phyloP scores from a whole-genome alignment of 179 eudicot species.

The Silene coronaria region DNA sequence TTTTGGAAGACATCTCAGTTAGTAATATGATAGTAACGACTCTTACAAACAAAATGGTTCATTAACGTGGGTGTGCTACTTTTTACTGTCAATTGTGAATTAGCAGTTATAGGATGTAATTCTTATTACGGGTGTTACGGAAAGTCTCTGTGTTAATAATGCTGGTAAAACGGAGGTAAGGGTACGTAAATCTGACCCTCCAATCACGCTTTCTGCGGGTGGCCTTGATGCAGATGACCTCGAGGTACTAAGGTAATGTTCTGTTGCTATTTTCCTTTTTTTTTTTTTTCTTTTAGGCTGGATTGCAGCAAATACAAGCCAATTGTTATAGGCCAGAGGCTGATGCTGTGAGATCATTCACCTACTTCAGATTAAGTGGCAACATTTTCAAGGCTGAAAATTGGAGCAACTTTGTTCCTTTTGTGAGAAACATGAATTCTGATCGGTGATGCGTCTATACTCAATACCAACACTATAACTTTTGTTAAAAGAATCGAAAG shows the following conservation, averaged over 20 bases:
- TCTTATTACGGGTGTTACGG: too few relatives aligned
- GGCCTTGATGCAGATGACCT: too few relatives aligned
- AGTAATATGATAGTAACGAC: not conserved
- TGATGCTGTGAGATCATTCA: constrained; percentile 47
- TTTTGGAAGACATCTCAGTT: not conserved
- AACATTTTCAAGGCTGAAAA: constrained; percentile 48
- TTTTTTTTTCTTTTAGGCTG: constrained; percentile 35
- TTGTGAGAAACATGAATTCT: constrained; percentile 47
- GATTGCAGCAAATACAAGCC: constrained; percentile 45
- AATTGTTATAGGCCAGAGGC: constrained; percentile 43
- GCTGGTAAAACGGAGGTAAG: not conserved
- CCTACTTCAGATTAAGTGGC: constrained; percentile 53
- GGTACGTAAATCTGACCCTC: not conserved
- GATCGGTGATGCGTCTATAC: constrained; percentile 19
- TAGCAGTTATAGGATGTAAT: too few relatives aligned
- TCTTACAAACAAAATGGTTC: not conserved
- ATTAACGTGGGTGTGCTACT: too few relatives aligned
- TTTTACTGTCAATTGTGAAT: too few relatives aligned
- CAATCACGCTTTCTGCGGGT: not conserved
- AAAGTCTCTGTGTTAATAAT: too few relatives aligned
- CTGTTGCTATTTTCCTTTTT: not conserved
- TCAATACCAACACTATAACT: not conserved
- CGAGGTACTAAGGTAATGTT: not conserved
- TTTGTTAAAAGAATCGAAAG: constrained; percentile 16
- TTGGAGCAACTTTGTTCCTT: constrained; percentile 54